Conservation (phyloP, 176 grass and related monocot species). For the Aegilops tauschii region DNA sequence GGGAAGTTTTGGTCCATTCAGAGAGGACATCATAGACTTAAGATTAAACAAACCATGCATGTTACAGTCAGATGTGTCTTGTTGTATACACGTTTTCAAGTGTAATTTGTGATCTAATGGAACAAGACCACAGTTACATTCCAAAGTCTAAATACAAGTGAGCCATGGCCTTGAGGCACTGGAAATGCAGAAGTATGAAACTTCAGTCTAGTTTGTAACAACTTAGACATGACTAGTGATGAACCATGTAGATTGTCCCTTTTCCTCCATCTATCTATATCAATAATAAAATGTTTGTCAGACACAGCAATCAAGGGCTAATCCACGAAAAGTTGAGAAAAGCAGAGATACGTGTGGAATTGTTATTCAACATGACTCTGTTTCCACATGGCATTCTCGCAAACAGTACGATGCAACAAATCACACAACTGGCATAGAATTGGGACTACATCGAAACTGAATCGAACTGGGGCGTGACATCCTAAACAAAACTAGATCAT, state of each 20-base stretch:
- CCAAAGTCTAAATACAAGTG: not conserved
- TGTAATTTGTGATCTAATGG: not conserved
- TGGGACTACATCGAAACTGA: too few relatives aligned
- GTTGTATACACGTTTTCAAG: not conserved
- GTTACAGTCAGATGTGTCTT: not conserved
- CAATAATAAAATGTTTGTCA: not conserved
- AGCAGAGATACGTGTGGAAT: not conserved
- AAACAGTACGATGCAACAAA: not conserved
- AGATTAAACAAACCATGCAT: not conserved
- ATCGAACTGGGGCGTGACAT: too few relatives aligned
- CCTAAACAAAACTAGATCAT: too few relatives aligned
- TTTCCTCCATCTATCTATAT: not conserved
- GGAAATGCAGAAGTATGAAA: too few relatives aligned
- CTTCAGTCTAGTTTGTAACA: not conserved
- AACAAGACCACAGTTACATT: not conserved
- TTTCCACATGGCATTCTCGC: not conserved
- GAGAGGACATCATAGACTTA: not conserved
- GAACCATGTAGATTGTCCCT: not conserved
- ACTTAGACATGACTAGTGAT: not conserved
- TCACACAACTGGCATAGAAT: not conserved
- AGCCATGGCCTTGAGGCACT: not conserved
- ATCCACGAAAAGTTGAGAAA: not conserved
- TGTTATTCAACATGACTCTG: not conserved
- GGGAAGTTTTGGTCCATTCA: not conserved
- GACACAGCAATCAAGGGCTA: not conserved